phyloP scores from a whole-genome alignment of 768 basidiomycete genomes.

The Lactifluus pinguis region DNA sequence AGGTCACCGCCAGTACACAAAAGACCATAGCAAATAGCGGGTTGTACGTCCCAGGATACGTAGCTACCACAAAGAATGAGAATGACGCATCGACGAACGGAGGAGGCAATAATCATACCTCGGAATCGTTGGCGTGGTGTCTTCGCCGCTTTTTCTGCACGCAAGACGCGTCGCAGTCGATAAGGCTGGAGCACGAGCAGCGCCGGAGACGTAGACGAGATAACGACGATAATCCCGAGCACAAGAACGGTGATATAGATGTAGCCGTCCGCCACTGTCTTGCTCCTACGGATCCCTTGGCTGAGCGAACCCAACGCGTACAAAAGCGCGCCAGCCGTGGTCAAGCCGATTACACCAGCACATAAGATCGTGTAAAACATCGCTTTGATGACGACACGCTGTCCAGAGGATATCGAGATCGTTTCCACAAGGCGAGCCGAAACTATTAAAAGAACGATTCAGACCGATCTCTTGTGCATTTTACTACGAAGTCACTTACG shows the following conservation, averaged over 20 bases:
- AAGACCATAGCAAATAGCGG: conserved; percentile 58
- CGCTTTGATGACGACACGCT: conserved; percentile 52
- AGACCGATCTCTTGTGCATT: not conserved
- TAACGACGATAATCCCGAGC: conserved; percentile 47
- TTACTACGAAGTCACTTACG: conserved; percentile 35
- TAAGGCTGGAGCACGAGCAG: conserved; percentile 65
- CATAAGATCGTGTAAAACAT: conserved; percentile 50
- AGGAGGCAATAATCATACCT: conserved; percentile 35
- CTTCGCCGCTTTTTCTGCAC: conserved; percentile 47
- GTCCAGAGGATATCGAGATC: conserved; percentile 53
- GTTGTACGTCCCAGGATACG: conserved; percentile 65
- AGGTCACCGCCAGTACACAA: conserved; percentile 58
- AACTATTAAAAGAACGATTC: conserved; percentile 4
- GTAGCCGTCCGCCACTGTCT: conserved; percentile 55
- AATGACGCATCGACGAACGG: not conserved
- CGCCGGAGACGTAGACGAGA: conserved; percentile 63
- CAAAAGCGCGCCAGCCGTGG: conserved; percentile 58
- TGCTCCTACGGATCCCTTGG: conserved; percentile 26
- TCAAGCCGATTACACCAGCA: conserved; percentile 51
- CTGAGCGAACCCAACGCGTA: conserved; percentile 57
- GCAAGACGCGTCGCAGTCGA: conserved; percentile 48
- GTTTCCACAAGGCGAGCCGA: conserved; percentile 33
- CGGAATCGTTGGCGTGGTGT: conserved; percentile 76
- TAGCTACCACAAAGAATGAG: conserved; percentile 33
- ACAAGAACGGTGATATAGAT: conserved; percentile 62